Base-by-base conservation (phyloP, 1,284 basidiomycete genomes). In the Austroboletus sp. region DNA sequence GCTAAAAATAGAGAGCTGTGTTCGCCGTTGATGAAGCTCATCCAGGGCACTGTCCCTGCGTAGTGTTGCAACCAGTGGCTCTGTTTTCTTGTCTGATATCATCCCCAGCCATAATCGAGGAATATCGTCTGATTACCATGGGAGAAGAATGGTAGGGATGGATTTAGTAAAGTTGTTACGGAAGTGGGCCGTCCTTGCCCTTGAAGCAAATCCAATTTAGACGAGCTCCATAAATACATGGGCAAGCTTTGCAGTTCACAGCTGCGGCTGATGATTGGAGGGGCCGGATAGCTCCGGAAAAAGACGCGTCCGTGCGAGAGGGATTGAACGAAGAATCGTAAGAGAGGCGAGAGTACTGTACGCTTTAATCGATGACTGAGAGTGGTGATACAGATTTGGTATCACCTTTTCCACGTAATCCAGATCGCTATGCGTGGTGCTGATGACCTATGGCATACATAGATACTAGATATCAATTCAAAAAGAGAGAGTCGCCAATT, bases 91-190 rank as follows among this genome's bases (percentile, higher is more conserved):
- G 38, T 15, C 30, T 21, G 38, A 52, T 35, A 16, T 52, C 26
- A 2, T 5, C 16, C 19, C 5, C 36, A 29, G 7, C 52, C 32
- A 15, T 23, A 44, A 13, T 32, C 34, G n/a, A 46, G 43, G 21
- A 50, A 51, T 17, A 40, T 51, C 13, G 41, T 40, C 11, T 39
- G 48, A 6, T 34, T 40, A 25, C 32, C n/a, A 3, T 40, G 40
- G 1, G 43, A 47, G 5, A 35, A 31, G 31, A 42, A 7, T 11
- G 27, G 27, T 29, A 13, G 27, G 13, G 27, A 6, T 29, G 27
- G 27, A 29, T 29, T 13, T 4, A 3, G 27, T 29, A 12, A 7
- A 29, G 30, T 12, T 11, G 41, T 23, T 32, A 42, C 8, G n/a
- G 41, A 40, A 32, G 36, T 9, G 30, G 44, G 3, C 44, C 27